Base-by-base conservation (phyloP, 2,329 filamentous ascomycete genomes). In the Lasiodiplodia sp. region DNA sequence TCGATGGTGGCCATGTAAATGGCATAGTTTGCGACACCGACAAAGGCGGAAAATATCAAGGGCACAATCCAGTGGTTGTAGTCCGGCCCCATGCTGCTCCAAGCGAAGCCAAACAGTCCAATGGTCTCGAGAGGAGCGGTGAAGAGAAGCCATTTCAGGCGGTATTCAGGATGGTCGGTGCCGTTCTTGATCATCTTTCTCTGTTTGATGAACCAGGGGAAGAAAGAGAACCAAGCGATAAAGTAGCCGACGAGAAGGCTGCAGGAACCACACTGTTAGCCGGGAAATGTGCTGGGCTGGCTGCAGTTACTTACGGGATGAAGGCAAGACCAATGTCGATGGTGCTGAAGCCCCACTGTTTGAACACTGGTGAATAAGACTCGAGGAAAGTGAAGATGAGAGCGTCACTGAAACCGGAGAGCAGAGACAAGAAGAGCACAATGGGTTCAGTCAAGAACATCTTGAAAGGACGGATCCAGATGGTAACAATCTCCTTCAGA, bases 1-100 rank as follows among this genome's bases (percentile, higher is more conserved):
- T 93, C 90, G 71, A 92, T 91, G 1, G 90, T 92, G 1, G 90
- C 89, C 88, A 92, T 91, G 80, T 92, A 92, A 69, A 92, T 92
- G 40, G 87, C 82, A 69, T 91, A 91, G 74, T 93, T 93, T 67
- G 91, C 91, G 64, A 93, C 89, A 25, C 90, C 91, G 63, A 93
- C 88, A 55, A 92, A 81, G 18, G 83, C 84, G 1, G 86, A 84
- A 71, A 90, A 92, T 57, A 92, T 80, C 81, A 90, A 87, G 2
- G 89, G 88, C 0, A 85, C 88, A 25, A 92, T 87, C 91, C 91
- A 93, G 71, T 88, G 88, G n/a, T 75, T 75, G 52, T 78, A 72
- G 0, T 81, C 78, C 0, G 89, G 90, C 0, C 89, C 89, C 31
- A 88, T 84, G 0, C 87, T 87, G 0, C 89, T 90, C 86, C 88